Percentiles rank a stretch among this genome's conserved stretches.
phyloP scores from a whole-genome alignment of 148 eudicot species.

The Heliosperma pusillum region DNA sequence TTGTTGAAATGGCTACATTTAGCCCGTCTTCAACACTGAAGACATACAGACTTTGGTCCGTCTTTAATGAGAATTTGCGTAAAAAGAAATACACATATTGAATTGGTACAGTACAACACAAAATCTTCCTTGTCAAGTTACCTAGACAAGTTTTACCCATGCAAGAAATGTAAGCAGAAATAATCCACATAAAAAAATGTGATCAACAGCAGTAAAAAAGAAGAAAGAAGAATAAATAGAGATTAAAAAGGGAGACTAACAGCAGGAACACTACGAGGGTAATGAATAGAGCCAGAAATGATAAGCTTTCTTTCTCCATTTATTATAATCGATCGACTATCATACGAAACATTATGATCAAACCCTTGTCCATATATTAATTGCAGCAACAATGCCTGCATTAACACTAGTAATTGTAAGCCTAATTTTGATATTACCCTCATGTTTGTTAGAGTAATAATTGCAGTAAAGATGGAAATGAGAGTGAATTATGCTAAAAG shows the following conservation, averaged over 20 bases:
- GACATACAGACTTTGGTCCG: no score
- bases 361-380: constrained; percentile 12
- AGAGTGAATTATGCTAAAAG: background rate
- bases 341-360: constrained; percentile 56
- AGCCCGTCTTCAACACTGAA: no score
- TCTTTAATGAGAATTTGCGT: no score
- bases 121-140: no score
- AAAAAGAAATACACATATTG: no score
- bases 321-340: constrained; percentile 78
- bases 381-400: constrained; percentile 19
- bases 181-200: no score
- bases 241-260: constrained; percentile 36
- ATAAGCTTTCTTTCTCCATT: constrained; percentile 87
- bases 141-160: no score
- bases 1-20: no score
- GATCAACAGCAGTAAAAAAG: background rate
- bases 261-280: constrained; percentile 97
- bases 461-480: background rate
- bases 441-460: constrained; percentile 12
- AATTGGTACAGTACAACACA: no score
- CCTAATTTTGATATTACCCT: background rate
- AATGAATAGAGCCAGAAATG: constrained; percentile 90
- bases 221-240: background rate
- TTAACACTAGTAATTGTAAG: constrained; percentile 9
- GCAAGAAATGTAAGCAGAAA: no score